Base-by-base conservation (phyloP, 2,329 filamentous ascomycete species). In the Calonectria hongkongensis region DNA sequence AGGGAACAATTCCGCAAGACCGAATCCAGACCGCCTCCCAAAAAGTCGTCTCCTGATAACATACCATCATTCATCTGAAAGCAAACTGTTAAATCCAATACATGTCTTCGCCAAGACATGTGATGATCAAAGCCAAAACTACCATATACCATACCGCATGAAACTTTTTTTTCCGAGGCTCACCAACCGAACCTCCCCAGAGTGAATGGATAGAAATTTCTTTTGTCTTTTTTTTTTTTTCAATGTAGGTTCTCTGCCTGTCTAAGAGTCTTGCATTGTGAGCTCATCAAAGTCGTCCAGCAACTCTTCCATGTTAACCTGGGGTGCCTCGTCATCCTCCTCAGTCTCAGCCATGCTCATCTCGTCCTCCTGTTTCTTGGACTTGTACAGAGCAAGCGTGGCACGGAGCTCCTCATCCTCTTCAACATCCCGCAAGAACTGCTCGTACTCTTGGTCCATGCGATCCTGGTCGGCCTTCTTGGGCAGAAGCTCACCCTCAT, bases 401-500 rank as follows among this genome's bases (percentile, higher is more conserved):
- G 92, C 90, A 68, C 97, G 90, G 77, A 98, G 88, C 81, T 99
- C 97, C 66, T 94, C 90, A 83, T 99, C 97, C 83, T 98, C 96
- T 85, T 99, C 97, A 13, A 99, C 95, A 84, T 99, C 97, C 56
- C 94, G 93, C 88, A 99, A 87, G 91, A 99, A 99, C 91, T 96
- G 92, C 87, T 99, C 97, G 86, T 98, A 99, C 85, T 99, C 97
- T 76, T 93, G 91, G 82, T 98, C 96, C 87, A 98, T 92, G 75
- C 92, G 92, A 72, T 96, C 94, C 82, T 96, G 94, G 82, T 98
- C 96, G 72, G 95, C 89, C 86, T 98, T 95, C 87, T 94, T 93
- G 43, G 95, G 94, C 75, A 96, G 86, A 83, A 97, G 89, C 76
- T 98, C 96, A 77, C 94, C 94, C 83, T 98, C 95, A 75, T 98